phyloP scores from a whole-genome alignment of 352 stramenopile genomes.

The Phytopythium montanum region DNA sequence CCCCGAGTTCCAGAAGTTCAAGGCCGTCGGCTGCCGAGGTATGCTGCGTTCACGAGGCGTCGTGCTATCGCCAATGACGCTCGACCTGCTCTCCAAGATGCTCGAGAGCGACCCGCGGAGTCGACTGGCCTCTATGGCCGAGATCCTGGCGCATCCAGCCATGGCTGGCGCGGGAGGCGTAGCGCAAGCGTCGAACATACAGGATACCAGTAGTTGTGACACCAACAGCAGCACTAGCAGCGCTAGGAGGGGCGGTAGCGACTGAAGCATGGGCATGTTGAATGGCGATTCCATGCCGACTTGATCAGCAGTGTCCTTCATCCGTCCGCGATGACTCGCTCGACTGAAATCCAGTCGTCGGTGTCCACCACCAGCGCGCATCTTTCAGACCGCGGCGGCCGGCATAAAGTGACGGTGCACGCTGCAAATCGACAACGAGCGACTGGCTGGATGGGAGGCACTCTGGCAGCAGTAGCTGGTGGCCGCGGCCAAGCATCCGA shows the following conservation, averaged over 20 bases:
- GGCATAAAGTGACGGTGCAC: no score
- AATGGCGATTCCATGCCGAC: no score
- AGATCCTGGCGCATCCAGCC: constrained; percentile 20
- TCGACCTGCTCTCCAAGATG: constrained; percentile 29
- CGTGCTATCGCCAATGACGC: constrained; percentile 14
- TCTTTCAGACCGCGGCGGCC: no score
- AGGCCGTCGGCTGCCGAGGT: constrained; percentile 19
- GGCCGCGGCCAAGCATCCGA: no score
- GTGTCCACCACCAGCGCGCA: no score
- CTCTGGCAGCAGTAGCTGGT: no score
- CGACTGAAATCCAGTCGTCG: no score
- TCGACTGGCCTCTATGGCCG: constrained; percentile 11
- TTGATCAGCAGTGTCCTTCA: no score
- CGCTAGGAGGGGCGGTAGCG: neutral
- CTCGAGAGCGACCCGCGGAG: constrained; percentile 26
- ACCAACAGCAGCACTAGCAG: neutral
- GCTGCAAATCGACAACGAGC: no score
- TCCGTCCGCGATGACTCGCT: no score
- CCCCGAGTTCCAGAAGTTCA: constrained; percentile 27
- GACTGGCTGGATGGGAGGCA: no score
- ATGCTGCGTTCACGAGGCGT: constrained; percentile 34
- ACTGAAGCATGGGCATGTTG: no score
- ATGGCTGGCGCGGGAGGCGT: neutral
- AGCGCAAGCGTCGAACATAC: neutral
- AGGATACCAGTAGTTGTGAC: neutral